These are phyloP conservation scores for Capsicum pubescens DNA, from an alignment of 257 asterid species.

Conservation along the genomic window DNA sequence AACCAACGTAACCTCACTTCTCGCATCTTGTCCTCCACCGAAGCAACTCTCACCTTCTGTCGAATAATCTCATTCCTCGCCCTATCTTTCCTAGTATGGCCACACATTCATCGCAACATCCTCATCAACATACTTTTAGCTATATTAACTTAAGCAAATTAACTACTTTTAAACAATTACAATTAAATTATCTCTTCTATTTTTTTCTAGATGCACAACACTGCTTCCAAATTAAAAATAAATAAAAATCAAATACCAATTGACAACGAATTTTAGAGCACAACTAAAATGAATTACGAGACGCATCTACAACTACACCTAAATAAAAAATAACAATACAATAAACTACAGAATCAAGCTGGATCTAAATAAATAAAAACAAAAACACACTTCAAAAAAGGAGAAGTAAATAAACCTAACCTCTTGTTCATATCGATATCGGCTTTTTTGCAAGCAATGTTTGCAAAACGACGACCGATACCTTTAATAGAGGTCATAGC, in stretches of 20 bases:
- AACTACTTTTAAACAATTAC: neutral
- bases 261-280: neutral
- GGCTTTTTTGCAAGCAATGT: constrained; percentile 89
- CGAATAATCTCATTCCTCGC: too few relatives aligned
- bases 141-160: neutral
- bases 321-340: neutral
- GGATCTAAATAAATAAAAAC: neutral
- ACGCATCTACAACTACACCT: neutral
- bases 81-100: too few relatives aligned
- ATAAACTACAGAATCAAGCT: neutral
- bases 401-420: constrained; percentile 31
- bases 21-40: too few relatives aligned
- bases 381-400: neutral
- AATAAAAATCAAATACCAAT: neutral
- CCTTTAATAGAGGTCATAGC: constrained; percentile 97
- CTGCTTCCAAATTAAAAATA: neutral
- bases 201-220: neutral
- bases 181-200: neutral
- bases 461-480: constrained; percentile 95
- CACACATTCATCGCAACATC: too few relatives aligned
- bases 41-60: too few relatives aligned
- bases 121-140: neutral
- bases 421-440: constrained; percentile 96
- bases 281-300: neutral
- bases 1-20: too few relatives aligned